Percentiles rank a stretch among this genome's conserved stretches.
Evolutionary conservation across 106 monocot species (phyloP).

Genomic region (Dioscorea dumetorum): DNA sequence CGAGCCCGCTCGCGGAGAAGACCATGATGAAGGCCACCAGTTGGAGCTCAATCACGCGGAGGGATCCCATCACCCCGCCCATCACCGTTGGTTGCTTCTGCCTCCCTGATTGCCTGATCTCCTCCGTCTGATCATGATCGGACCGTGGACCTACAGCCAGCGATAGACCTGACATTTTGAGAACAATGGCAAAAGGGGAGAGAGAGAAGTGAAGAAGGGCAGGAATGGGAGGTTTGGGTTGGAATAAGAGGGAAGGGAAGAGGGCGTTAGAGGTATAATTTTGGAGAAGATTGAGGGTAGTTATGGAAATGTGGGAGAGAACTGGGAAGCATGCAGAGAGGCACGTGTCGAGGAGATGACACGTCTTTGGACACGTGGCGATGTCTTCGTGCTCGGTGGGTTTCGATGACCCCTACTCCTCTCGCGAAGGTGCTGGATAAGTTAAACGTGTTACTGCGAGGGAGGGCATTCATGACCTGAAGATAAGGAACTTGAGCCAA

Average conservation of each 20-base stretch:
- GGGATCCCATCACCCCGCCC: slow-evolving; percentile 74
- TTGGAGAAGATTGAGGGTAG: too few species aligned
- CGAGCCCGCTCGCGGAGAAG: slow-evolving; percentile 93
- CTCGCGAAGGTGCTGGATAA: too few species aligned
- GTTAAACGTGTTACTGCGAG: too few species aligned
- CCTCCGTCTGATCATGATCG: slow-evolving; percentile 9
- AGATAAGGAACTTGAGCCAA: too few species aligned
- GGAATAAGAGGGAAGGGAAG: background rate
- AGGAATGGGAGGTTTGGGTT: background rate
- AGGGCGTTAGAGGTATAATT: background rate
- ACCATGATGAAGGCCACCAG: slow-evolving; percentile 97
- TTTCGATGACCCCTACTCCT: too few species aligned
- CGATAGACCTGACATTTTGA: slow-evolving; percentile 71
- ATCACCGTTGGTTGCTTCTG: slow-evolving; percentile 6
- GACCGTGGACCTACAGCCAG: slow-evolving; percentile 45
- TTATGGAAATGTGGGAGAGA: too few species aligned
- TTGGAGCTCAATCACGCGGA: slow-evolving; percentile 92
- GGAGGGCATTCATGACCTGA: too few species aligned
- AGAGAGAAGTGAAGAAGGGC: background rate
- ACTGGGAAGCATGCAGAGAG: too few species aligned
- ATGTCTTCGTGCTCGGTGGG: background rate
- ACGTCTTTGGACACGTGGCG: background rate
- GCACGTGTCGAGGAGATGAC: background rate
- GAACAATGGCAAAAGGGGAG: background rate
- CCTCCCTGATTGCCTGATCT: background rate